Percentiles rank a stretch among this genome's conserved stretches.
phyloP scores from a whole-genome alignment of 352 stramenopile genomes.

The Saprolegnia parasitica region DNA sequence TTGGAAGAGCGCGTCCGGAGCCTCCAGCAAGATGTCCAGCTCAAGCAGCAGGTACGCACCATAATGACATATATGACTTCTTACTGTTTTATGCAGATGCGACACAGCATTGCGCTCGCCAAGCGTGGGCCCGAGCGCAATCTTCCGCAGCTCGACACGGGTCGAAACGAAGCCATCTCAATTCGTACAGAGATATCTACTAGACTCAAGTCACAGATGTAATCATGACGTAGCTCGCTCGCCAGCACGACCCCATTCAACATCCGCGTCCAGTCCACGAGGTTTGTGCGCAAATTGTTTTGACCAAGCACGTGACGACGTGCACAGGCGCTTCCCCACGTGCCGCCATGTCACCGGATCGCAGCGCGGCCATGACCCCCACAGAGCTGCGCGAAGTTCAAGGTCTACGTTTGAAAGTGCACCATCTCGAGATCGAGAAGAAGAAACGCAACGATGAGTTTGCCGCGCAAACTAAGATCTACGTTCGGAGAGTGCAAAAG shows the following conservation, averaged over 20 bases:
- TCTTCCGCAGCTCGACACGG: neutral
- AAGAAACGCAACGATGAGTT: slow-evolving; percentile 43
- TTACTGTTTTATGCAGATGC: slow-evolving; percentile 3
- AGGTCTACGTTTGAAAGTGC: slow-evolving; percentile 30
- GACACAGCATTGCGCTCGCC: slow-evolving; percentile 14
- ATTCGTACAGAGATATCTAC: neutral
- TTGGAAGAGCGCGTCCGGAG: slow-evolving; percentile 39
- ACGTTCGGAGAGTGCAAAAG: slow-evolving; percentile 59
- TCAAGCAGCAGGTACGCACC: slow-evolving; percentile 45
- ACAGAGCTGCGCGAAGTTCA: slow-evolving; percentile 21
- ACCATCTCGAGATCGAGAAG: slow-evolving; percentile 50
- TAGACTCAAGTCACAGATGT: neutral
- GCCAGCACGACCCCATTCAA: slow-evolving; percentile 10
- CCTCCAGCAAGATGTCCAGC: slow-evolving; percentile 40
- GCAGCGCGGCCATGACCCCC: neutral
- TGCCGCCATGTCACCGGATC: neutral
- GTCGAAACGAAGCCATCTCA: neutral
- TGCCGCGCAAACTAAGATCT: slow-evolving; percentile 60
- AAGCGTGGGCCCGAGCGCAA: neutral
- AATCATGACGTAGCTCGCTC: slow-evolving; percentile 2
- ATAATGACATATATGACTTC: slow-evolving; percentile 15
- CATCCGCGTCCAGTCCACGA: neutral
- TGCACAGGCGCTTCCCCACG: neutral
- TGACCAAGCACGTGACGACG: too few species aligned
- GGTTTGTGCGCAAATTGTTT: neutral